Base-by-base conservation (phyloP, 1,284 basidiomycete species). In the Rhodotorula sp. region DNA sequence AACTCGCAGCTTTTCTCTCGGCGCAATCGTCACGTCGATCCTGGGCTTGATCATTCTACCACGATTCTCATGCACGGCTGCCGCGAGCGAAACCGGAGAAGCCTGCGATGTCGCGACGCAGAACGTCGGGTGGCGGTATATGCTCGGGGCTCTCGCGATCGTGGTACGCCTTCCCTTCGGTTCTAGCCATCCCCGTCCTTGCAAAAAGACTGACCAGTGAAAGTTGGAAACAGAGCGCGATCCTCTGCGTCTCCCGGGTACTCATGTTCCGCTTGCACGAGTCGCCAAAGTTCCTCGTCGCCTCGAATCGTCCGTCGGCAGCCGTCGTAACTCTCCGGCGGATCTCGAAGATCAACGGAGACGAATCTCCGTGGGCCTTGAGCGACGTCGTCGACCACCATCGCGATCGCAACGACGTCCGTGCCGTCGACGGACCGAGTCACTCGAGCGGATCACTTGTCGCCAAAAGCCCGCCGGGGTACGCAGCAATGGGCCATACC, bases 211-310 rank as follows among this genome's bases (percentile, higher is more conserved):
- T 54, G 52, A 23, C 52, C 52, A 21, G 21, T 54, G 14, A 15
- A n/a, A n/a, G n/a, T n/a, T n/a, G n/a, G 5, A 15, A 3, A 23
- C 79, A 95, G 91, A 97, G 94, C 21, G 83, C 95, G 21, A 80
- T 84, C 2, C 95, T 97, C 88, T 93, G 94, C 79, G 79, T 91
- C 31, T 57, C 56, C 26, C 90, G 95, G 23, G 91, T 95, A 73
- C 83, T 91, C 15, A 89, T 97, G 80, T 97, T 98, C 85, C 87
- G 88, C 15, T 83, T 99, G 23, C 89, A 95, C 79, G 95, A 99
- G 82, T 95, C 93, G 0, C 94, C 95, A 10, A 80, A 79, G 64
- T 79, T 15, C 87, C 88, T 97, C 66, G 92, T 94, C 18, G 88
- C 92, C 58, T 89, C 90, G 0, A 92, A 92, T 15, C 85, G 92